Evolutionary conservation across 1,284 basidiomycete genomes (phyloP).

Genomic region (Stygiomarasmius scandens): DNA sequence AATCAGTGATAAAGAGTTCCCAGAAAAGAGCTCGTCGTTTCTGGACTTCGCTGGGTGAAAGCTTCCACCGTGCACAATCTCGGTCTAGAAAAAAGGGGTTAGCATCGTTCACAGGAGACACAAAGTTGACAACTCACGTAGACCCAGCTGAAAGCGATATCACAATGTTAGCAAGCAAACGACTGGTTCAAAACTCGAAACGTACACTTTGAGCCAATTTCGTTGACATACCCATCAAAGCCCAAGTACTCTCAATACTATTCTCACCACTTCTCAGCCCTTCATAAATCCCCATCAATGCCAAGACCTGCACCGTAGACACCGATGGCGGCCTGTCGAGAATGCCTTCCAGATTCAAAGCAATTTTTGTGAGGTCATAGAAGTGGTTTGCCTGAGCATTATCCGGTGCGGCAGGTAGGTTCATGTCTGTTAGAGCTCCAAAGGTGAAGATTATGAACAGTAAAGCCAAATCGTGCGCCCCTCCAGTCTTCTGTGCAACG

Average conservation of each 20-base stretch:
- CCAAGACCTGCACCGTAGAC: slow-evolving; percentile 66
- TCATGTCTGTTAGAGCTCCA: slow-evolving; percentile 56
- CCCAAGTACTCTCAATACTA: slow-evolving; percentile 64
- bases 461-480: slow-evolving; percentile 59
- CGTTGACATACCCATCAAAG: slow-evolving; percentile 58
- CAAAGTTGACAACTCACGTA: slow-evolving; percentile 47
- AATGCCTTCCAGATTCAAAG: slow-evolving; percentile 65
- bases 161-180: slow-evolving; percentile 5
- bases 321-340: slow-evolving; percentile 68
- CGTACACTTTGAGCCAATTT: slow-evolving; percentile 69
- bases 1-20: slow-evolving; percentile 71
- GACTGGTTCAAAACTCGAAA: slow-evolving; percentile 23
- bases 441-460: slow-evolving; percentile 61
- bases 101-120: neutral
- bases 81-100: slow-evolving; percentile 50
- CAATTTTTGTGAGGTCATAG: slow-evolving; percentile 58
- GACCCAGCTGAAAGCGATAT: slow-evolving; percentile 50
- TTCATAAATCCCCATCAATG: slow-evolving; percentile 70
- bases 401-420: slow-evolving; percentile 51
- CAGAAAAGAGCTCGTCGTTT: slow-evolving; percentile 72
- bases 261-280: slow-evolving; percentile 59
- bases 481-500: slow-evolving; percentile 19
- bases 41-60: slow-evolving; percentile 60
- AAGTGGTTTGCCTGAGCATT: slow-evolving; percentile 55
- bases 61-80: slow-evolving; percentile 68